Evolutionary conservation across 345 rosid genomes (phyloP).

Genomic region (Syzygium jambos): DNA sequence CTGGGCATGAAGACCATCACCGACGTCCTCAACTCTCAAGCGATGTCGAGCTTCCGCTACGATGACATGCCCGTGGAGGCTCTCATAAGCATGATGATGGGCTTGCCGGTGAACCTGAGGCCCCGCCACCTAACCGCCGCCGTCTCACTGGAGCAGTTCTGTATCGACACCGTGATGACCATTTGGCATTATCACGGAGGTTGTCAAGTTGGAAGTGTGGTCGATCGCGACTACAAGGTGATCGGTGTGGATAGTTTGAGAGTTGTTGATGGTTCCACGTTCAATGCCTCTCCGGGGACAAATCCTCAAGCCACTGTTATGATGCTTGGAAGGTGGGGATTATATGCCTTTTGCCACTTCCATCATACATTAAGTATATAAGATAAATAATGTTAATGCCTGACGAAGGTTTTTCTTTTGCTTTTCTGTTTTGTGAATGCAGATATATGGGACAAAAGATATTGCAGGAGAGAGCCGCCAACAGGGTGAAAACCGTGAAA

Average conservation of each 20-base stretch:
- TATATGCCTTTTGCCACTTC: background rate
- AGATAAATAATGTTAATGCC: background rate
- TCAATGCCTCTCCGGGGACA: constrained; percentile 24
- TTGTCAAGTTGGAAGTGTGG: constrained; percentile 27
- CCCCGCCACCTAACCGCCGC: constrained; percentile 29
- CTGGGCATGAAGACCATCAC: constrained; percentile 42
- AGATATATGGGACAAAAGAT: constrained; percentile 37
- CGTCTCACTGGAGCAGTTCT: constrained; percentile 43
- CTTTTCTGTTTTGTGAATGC: background rate
- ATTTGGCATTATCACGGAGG: constrained; percentile 48
- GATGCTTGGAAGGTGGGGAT: constrained; percentile 38
- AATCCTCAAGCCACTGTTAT: constrained; percentile 44
- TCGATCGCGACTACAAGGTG: constrained; percentile 21
- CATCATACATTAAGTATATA: background rate
- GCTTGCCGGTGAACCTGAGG: constrained; percentile 50
- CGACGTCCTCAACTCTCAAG: constrained; percentile 35
- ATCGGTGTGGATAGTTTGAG: constrained; percentile 19
- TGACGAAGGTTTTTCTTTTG: background rate
- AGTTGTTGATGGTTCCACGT: constrained; percentile 31
- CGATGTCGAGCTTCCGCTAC: constrained; percentile 47
- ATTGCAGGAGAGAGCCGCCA: constrained; percentile 6
- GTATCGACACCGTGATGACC: constrained; percentile 29
- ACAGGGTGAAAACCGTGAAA: background rate
- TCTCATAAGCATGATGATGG: constrained; percentile 24
- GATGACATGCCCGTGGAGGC: constrained; percentile 15